Percentiles rank a stretch among this genome's conserved stretches.
phyloP scores from a whole-genome alignment of 345 rosid genomes.

The Eucalyptus guilfoylei region DNA sequence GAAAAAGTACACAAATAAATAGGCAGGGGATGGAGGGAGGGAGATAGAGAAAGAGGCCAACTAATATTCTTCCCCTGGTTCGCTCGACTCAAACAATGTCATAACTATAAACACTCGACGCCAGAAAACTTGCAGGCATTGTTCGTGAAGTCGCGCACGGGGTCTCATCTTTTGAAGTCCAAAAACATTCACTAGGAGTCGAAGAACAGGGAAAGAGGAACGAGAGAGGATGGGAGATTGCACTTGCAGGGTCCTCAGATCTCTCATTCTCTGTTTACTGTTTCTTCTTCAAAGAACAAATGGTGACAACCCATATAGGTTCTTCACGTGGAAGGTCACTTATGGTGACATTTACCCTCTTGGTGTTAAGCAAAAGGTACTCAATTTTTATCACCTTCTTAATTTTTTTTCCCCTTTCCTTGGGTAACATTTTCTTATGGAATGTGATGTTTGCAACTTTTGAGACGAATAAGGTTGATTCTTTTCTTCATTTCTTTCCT shows the following conservation, averaged over 20 bases:
- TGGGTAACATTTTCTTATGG: not conserved
- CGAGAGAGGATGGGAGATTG: constrained; percentile 15
- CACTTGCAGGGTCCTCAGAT: constrained; percentile 4
- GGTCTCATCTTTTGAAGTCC: not conserved
- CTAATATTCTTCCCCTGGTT: not conserved
- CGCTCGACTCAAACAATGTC: not conserved
- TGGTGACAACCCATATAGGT: constrained; percentile 78
- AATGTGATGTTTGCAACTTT: not conserved
- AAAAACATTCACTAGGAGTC: not conserved
- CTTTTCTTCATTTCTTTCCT: not conserved
- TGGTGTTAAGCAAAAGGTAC: constrained; percentile 84
- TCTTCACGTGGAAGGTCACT: constrained; percentile 76
- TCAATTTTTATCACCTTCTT: not conserved
- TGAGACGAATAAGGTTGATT: not conserved
- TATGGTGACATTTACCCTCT: constrained; percentile 90
- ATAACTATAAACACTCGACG: not conserved
- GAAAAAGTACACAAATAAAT: not conserved
- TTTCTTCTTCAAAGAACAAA: constrained; percentile 31
- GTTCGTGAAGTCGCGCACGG: not conserved
- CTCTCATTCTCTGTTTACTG: constrained; percentile 21
- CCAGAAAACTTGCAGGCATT: not conserved
- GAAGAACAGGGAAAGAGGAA: not conserved
- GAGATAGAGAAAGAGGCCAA: not conserved
- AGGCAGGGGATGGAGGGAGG: not conserved
- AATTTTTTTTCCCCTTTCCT: not conserved